Evolutionary conservation across 163 green algal species (phyloP), one percentile per base, ranked within the genome.

Genomic region (Prototheca cutis): DNA sequence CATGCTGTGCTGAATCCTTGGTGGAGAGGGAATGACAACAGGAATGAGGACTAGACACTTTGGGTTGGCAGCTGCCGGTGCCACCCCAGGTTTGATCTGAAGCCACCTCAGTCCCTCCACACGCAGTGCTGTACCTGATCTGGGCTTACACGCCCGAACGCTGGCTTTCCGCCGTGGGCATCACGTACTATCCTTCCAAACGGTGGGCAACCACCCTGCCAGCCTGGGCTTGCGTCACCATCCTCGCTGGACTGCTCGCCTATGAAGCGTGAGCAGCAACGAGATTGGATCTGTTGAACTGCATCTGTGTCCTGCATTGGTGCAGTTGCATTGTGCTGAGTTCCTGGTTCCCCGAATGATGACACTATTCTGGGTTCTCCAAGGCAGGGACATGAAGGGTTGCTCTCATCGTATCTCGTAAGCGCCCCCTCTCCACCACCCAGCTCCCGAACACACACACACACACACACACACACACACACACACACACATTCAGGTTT

Each of bases 121-220:
- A 45, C 36, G 36, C 73, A 79, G 73, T 82, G 10, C 23, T 75
- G 2, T 84, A 73, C 49, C 25, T 85, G 10, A 31, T 77, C 6
- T 85, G 78, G 78, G 74, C 79, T 25, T 79, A 63, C 51, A 68
- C 62, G 6, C 77, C 78, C 2, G 56, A 63, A 4, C 39, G 8
- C 18, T 25, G 65, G 15, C 59, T 85, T 21, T 30, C 69, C 15
- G 36, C 39, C 8, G 49, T 69, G n/a, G 78, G 78, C 4, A 58
- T 85, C 4, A 76, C 73, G 0, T 85, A 85, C 62, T 85, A 79
- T 55, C 78, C 78, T 10, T 67, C 55, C 63, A 80, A 79, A 59
- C 72, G 80, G 40, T 85, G 78, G 78, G 78, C 69, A 6, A 30
- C 80, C 29, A 70, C 79, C 27, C 6, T 85, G 31, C 78, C 78